Conservation (phyloP, 805 yeast species). For the Wickerhamiella brachini region DNA sequence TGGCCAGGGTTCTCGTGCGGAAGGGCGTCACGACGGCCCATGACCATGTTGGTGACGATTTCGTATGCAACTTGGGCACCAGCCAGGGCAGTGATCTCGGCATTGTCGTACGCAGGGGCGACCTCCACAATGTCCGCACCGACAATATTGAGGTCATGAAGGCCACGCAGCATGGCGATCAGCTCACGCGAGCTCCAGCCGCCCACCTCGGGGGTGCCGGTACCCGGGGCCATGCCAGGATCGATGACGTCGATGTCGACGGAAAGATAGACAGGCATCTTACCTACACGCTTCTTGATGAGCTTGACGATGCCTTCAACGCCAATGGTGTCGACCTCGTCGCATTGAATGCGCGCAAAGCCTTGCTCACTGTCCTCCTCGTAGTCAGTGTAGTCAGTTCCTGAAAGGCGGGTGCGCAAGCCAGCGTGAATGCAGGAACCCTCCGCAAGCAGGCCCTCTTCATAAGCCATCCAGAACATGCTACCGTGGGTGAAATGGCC, state of each 20-base stretch:
- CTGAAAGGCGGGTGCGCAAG: constrained; percentile 57
- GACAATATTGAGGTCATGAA: constrained; percentile 46
- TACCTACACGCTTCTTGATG: constrained; percentile 44
- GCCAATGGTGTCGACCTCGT: constrained; percentile 60
- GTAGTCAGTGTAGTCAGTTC: constrained; percentile 44
- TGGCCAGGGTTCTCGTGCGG: constrained; percentile 8
- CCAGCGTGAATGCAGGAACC: constrained; percentile 61
- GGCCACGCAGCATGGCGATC: constrained; percentile 41
- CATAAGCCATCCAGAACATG: constrained; percentile 67
- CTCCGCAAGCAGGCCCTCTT: constrained; percentile 49
- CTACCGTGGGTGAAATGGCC: constrained; percentile 69
- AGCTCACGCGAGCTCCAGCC: constrained; percentile 60
- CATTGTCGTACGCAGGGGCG: constrained; percentile 48
- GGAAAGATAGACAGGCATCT: constrained; percentile 57
- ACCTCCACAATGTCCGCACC: constrained; percentile 75
- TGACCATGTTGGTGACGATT: constrained; percentile 60
- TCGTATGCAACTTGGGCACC: constrained; percentile 60
- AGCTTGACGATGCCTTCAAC: constrained; percentile 41
- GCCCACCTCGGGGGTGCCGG: constrained; percentile 69
- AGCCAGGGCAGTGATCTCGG: constrained; percentile 48
- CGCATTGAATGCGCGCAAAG: constrained; percentile 56
- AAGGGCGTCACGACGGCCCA: constrained; percentile 26
- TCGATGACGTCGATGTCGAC: constrained; percentile 67
- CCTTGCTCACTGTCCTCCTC: constrained; percentile 55
- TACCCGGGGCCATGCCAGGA: constrained; percentile 62